Conservation (phyloP, 2,329 filamentous ascomycete genomes). For the Aspergillus hiratsukae region DNA sequence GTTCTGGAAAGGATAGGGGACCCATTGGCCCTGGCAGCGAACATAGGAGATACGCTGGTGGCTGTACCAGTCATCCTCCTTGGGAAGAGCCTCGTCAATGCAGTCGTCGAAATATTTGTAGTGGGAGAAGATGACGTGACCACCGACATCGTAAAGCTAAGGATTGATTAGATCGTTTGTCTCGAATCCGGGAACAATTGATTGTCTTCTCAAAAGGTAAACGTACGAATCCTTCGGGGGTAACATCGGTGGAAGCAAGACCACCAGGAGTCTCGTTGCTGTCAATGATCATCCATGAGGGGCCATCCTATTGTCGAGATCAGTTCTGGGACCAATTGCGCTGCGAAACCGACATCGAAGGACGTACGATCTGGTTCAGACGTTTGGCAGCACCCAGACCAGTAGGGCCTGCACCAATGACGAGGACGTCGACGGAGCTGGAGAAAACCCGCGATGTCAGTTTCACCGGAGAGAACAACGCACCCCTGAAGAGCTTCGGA, state of each 20-base stretch:
- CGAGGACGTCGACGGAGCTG: slow-evolving; percentile 91
- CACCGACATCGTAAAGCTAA: slow-evolving; percentile 96
- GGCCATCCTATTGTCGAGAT: slow-evolving; percentile 61
- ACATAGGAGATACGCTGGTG: slow-evolving; percentile 99
- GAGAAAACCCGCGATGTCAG: slow-evolving; percentile 15
- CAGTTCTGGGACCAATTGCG: slow-evolving; percentile 6
- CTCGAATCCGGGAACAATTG: neutral
- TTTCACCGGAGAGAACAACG: slow-evolving; percentile 2
- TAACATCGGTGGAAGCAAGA: slow-evolving; percentile 91
- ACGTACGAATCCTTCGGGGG: slow-evolving; percentile 95
- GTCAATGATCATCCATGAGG: slow-evolving; percentile 96
- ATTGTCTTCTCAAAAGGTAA: slow-evolving; percentile 6
- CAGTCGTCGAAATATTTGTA: slow-evolving; percentile 99
- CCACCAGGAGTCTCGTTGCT: slow-evolving; percentile 87
- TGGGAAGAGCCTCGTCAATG: slow-evolving; percentile 92
- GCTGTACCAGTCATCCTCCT: slow-evolving; percentile 90
- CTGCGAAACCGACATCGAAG: slow-evolving; percentile 2
- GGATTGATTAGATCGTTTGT: slow-evolving; percentile 12
- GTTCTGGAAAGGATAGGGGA: slow-evolving; percentile 99
- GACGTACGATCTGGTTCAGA: slow-evolving; percentile 85
- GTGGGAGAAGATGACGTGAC: slow-evolving; percentile 98
- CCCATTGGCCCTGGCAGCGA: slow-evolving; percentile 93
- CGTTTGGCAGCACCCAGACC: slow-evolving; percentile 97
- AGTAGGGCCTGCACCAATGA: slow-evolving; percentile 96
- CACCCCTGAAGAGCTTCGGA: slow-evolving; percentile 3